Evolutionary conservation across 1,284 basidiomycete genomes (phyloP).

Genomic region (Ceratobasidium sp.): DNA sequence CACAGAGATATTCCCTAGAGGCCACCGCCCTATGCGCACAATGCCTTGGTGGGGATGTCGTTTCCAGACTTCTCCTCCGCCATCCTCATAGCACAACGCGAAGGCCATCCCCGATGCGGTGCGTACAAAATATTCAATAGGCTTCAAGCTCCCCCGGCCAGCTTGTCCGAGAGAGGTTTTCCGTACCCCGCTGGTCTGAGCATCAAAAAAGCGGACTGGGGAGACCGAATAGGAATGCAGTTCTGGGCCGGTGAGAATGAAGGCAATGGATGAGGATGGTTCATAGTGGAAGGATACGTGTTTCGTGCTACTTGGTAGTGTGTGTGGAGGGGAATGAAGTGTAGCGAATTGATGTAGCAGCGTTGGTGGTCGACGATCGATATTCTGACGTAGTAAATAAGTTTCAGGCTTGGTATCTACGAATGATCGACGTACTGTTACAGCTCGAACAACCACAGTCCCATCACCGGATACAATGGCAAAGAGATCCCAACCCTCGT

Average conservation of each 20-base stretch:
- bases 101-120: conserved; percentile 78
- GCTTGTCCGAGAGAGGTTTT: conserved; percentile 8
- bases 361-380: conserved; percentile 88
- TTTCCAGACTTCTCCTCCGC: conserved; percentile 67
- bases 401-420: not conserved
- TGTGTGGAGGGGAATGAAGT: conserved; percentile 63
- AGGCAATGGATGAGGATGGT: conserved; percentile 57
- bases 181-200: conserved; percentile 50
- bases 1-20: conserved; percentile 51
- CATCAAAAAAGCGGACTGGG: conserved; percentile 65
- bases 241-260: conserved; percentile 65
- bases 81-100: conserved; percentile 63
- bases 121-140: conserved; percentile 67
- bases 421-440: conserved; percentile 64
- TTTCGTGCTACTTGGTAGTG: conserved; percentile 40
- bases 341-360: conserved; percentile 78
- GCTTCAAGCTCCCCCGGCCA: conserved; percentile 22
- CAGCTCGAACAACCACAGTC: conserved; percentile 71
- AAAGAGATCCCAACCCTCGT: conserved; percentile 81
- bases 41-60: conserved; percentile 50
- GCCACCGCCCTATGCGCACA: conserved; percentile 57
- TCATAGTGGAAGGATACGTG: conserved; percentile 54
- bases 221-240: conserved; percentile 64
- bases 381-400: conserved; percentile 60
- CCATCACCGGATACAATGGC: conserved; percentile 75